A percentile compares a stretch with the other conserved stretches of the same genome.
These are phyloP conservation scores for Chaetothyriales sp. DNA, from an alignment of 2,329 filamentous ascomycete species.

Conservation along the genomic window DNA sequence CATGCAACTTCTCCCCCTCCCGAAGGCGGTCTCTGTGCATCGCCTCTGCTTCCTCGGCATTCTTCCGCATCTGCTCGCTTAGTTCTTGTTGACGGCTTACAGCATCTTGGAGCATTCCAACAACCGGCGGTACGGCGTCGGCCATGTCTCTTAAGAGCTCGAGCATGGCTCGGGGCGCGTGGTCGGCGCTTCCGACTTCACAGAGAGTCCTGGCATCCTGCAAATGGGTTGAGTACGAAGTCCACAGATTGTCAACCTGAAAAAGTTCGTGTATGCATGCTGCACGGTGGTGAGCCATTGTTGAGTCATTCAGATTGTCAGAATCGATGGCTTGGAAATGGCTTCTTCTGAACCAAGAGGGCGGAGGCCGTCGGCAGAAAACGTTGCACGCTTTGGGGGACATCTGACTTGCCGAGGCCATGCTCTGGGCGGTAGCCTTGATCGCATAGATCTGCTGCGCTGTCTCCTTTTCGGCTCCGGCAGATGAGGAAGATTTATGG, in stretches of 20 bases:
- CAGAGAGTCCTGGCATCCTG: slow-evolving; percentile 2
- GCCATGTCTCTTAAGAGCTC: background rate
- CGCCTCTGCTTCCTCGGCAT: background rate
- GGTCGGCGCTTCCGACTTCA: background rate
- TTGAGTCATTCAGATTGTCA: background rate
- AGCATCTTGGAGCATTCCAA: background rate
- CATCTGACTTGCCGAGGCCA: background rate
- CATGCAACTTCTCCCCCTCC: background rate
- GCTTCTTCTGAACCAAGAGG: background rate
- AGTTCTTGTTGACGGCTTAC: background rate
- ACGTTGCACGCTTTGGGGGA: background rate
- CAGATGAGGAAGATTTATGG: background rate
- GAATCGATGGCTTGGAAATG: background rate
- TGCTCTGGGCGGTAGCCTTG: background rate
- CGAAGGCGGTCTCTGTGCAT: background rate
- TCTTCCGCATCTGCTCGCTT: background rate
- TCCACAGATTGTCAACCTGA: slow-evolving; percentile 1
- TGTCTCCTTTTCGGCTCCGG: background rate
- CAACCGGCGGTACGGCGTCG: background rate
- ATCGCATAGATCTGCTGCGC: slow-evolving; percentile 1
- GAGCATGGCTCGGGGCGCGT: background rate
- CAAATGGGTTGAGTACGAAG: slow-evolving; percentile 1
- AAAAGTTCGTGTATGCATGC: background rate
- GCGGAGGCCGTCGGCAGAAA: background rate
- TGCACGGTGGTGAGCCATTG: background rate